These are phyloP conservation scores for Eleusine indica DNA, from an alignment of 176 grass and related monocot genomes.

Conservation along the genomic window DNA sequence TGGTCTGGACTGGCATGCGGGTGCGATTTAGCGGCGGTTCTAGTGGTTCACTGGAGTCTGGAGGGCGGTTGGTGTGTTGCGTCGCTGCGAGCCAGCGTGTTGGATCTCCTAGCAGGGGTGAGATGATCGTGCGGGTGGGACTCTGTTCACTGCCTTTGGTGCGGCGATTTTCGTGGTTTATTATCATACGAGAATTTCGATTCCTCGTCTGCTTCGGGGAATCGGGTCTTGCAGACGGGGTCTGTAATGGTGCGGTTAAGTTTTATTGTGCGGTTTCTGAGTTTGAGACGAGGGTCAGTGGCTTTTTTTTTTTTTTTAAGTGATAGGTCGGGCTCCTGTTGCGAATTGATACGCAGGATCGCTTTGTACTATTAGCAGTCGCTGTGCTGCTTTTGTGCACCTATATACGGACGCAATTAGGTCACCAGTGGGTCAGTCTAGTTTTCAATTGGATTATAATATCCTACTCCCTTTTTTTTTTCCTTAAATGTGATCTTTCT, in stretches of 20 bases:
- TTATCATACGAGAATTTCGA: background rate
- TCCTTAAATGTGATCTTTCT: background rate
- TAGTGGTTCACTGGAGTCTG: no score
- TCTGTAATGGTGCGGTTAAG: background rate
- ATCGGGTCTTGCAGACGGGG: background rate
- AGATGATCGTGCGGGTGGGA: background rate
- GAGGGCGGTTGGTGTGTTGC: background rate
- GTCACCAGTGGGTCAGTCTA: background rate
- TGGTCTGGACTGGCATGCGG: background rate
- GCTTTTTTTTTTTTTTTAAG: background rate
- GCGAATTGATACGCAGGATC: background rate
- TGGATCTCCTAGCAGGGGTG: background rate
- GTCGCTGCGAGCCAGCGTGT: background rate
- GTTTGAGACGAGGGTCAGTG: background rate
- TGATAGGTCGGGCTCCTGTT: background rate
- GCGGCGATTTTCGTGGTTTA: background rate
- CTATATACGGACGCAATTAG: background rate
- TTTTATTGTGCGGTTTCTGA: background rate
- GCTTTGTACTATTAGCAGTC: background rate
- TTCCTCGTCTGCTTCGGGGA: background rate
- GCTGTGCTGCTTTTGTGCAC: background rate
- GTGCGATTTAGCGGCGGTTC: background rate
- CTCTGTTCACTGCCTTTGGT: background rate
- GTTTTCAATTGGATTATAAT: background rate
- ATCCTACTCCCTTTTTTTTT: background rate